Base-by-base conservation (phyloP, 2,329 filamentous ascomycete species). In the Dactylellina haptotyla region DNA sequence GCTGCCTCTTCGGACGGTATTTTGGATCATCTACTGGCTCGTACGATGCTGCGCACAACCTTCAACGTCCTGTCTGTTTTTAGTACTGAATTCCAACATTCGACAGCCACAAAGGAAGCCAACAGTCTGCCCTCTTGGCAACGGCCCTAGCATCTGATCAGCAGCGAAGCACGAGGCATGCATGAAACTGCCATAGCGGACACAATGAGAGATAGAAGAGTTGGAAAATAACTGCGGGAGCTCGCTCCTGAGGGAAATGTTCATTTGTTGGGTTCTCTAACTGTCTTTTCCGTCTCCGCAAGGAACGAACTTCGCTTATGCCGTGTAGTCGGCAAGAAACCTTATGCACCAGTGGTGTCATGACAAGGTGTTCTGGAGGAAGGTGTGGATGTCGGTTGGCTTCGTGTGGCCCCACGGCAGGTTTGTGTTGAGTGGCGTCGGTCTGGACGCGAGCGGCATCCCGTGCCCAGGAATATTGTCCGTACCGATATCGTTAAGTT, bases 321-420 rank as follows among this genome's bases (percentile, higher is more conserved):
- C 63, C 16, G 53, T 53, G 41, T 32, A 41, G 18, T 39, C 45
- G 54, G 63, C 63, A 67, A 67, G 32, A 59, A 59, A 51, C 54
- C 63, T 66, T 65, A 66, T 58, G 62, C 62, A 58, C n/a, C 41
- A 48, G 62, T 66, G 62, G 62, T 66, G 62, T 66, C 62, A 66
- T 66, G 61, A 65, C 48, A 32, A 34, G 34, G 43, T 66, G 30
- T 66, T 18, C 20, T 50, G 14, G 20, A 39, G 34, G 59, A 34
- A 25, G 18, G 18, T 9, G 28, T 26, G 57, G 20, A 16, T 12
- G 23, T 3, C 25, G 39, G n/a, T 16, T 23, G 16, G n/a, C 18
- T 32, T 45, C 48, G 16, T 58, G 53, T 51, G 63, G 45, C 20
- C n/a, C n/a, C 41, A 58, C 53, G 53, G 63, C 63, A 67, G 10